A percentile compares a stretch with the other conserved stretches of the same genome.
phyloP scores from a whole-genome alignment of 2,329 filamentous ascomycete species.

The Colletotrichum navitas region DNA sequence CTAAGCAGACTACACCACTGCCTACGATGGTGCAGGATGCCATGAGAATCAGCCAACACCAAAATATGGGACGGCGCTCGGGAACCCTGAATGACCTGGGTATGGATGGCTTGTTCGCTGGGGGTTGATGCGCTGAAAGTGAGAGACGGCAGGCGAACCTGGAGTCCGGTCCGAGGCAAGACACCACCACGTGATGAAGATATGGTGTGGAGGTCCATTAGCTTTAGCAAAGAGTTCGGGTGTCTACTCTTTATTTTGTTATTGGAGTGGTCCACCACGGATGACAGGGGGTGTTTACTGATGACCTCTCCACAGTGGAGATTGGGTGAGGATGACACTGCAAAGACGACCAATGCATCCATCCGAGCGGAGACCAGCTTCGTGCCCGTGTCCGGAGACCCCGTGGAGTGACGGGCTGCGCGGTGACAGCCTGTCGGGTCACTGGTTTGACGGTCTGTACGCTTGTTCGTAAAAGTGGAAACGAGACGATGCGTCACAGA shows the following conservation, averaged over 20 bases:
- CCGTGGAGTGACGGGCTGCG: slow-evolving; percentile 28
- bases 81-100: slow-evolving; percentile 13
- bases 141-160: slow-evolving; percentile 20
- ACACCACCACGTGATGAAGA: slow-evolving; percentile 23
- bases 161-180: slow-evolving; percentile 6
- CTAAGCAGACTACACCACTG: slow-evolving; percentile 7
- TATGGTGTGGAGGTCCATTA: slow-evolving; percentile 18
- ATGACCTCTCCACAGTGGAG: slow-evolving; percentile 35
- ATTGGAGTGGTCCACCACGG: slow-evolving; percentile 1
- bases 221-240: slow-evolving; percentile 3
- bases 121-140: neutral
- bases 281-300: slow-evolving; percentile 24
- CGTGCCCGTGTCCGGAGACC: slow-evolving; percentile 24
- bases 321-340: slow-evolving; percentile 4
- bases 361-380: slow-evolving; percentile 29
- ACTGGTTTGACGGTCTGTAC: slow-evolving; percentile 8
- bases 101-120: neutral
- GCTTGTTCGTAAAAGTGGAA: slow-evolving; percentile 19
- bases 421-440: slow-evolving; percentile 9
- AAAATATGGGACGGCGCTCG: slow-evolving; percentile 1
- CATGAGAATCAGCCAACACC: slow-evolving; percentile 4
- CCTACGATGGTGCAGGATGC: slow-evolving; percentile 2
- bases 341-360: slow-evolving; percentile 20
- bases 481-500: slow-evolving; percentile 19
- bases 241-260: neutral